phyloP scores from a whole-genome alignment of 2,329 filamentous ascomycete genomes.

The Incumbomyces delicatus region DNA sequence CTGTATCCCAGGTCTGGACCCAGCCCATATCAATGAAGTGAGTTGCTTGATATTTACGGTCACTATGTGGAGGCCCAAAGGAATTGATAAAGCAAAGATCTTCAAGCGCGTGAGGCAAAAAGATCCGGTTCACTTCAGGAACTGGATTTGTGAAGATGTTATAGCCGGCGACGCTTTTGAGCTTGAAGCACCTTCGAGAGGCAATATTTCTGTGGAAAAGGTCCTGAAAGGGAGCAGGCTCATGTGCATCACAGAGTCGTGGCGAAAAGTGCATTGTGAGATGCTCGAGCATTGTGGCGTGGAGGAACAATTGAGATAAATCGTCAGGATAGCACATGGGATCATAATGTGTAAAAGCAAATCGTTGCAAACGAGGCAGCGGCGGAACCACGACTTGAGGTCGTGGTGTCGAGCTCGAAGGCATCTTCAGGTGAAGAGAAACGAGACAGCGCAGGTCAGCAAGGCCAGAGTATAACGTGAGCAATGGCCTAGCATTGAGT shows the following conservation, averaged over 20 bases:
- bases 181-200: slow-evolving; percentile 34
- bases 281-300: slow-evolving; percentile 45
- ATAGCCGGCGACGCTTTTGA: slow-evolving; percentile 45
- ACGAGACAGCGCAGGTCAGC: slow-evolving; percentile 40
- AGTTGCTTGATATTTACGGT: slow-evolving; percentile 29
- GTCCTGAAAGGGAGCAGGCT: slow-evolving; percentile 44
- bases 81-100: slow-evolving; percentile 46
- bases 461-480: slow-evolving; percentile 50
- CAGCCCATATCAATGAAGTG: slow-evolving; percentile 50
- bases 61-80: slow-evolving; percentile 34
- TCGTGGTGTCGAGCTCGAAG: slow-evolving; percentile 45
- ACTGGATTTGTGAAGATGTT: slow-evolving; percentile 48
- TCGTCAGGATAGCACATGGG: slow-evolving; percentile 57
- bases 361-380: slow-evolving; percentile 43
- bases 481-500: slow-evolving; percentile 50
- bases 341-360: slow-evolving; percentile 51
- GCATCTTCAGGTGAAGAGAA: slow-evolving; percentile 47
- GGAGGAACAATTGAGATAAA: slow-evolving; percentile 45
- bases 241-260: slow-evolving; percentile 50
- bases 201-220: slow-evolving; percentile 48
- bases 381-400: slow-evolving; percentile 48
- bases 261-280: slow-evolving; percentile 52
- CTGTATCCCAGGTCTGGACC: slow-evolving; percentile 27
- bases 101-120: slow-evolving; percentile 33
- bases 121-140: slow-evolving; percentile 35